Evolutionary conservation across 1,139 yeast genomes (phyloP).

Genomic region (Meyerozyma smithsonii): DNA sequence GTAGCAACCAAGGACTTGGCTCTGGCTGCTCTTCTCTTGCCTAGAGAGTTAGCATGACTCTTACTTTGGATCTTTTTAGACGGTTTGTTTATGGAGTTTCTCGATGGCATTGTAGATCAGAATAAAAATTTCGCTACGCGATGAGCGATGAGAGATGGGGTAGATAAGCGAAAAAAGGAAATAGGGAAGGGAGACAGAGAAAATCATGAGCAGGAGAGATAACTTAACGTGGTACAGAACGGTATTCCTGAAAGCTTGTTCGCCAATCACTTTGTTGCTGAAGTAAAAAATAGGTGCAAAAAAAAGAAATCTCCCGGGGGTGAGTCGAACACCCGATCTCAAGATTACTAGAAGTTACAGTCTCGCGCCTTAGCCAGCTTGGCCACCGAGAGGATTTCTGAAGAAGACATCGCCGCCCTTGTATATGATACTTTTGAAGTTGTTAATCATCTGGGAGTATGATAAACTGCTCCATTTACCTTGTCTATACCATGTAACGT

Average conservation of each 20-base stretch:
- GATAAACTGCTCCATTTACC: too few species aligned
- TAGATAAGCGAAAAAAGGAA: not conserved
- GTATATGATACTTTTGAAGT: too few species aligned
- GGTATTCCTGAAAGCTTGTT: too few species aligned
- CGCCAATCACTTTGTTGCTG: too few species aligned
- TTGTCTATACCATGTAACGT: too few species aligned
- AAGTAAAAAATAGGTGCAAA: not conserved
- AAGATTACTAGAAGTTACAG: conserved; percentile 42
- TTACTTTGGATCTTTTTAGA: conserved; percentile 55
- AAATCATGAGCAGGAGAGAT: too few species aligned
- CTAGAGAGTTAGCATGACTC: conserved; percentile 49
- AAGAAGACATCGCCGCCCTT: too few species aligned
- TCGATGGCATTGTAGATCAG: conserved; percentile 57
- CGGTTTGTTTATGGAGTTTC: conserved; percentile 76
- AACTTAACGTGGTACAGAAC: too few species aligned
- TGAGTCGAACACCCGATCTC: conserved; percentile 19
- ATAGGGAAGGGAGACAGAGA: not conserved
- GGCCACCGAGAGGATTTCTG: conserved; percentile 59
- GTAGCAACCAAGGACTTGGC: conserved; percentile 41
- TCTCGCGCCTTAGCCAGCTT: conserved; percentile 81
- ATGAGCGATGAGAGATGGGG: not conserved
- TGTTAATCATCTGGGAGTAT: too few species aligned
- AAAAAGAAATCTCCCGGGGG: conserved; percentile 14
- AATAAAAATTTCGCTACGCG: conserved; percentile 2
- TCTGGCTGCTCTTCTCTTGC: conserved; percentile 55